Percentiles rank a stretch among this genome's conserved stretches.
These are phyloP conservation scores for Cryptococcus neoformans DNA, from an alignment of 1,284 basidiomycete genomes.

Conservation along the genomic window DNA sequence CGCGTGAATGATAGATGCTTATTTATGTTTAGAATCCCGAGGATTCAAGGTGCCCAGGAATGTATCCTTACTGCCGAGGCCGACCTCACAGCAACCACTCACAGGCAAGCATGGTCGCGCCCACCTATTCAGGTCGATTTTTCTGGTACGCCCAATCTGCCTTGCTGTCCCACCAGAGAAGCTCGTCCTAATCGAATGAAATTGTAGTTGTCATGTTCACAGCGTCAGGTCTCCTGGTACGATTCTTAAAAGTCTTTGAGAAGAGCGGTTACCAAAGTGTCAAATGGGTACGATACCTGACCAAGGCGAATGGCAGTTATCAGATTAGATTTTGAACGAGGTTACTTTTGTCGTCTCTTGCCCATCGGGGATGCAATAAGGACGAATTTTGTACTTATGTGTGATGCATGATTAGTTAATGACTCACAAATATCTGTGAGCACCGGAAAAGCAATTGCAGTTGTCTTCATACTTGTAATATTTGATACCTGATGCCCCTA, in stretches of 20 bases:
- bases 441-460: no score
- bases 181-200: background rate
- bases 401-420: no score
- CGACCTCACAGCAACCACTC: conserved; percentile 77
- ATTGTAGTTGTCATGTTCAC: conserved; percentile 95
- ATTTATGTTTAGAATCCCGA: conserved; percentile 65
- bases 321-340: conserved; percentile 33
- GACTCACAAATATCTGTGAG: no score
- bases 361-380: no score
- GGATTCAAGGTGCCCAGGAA: conserved; percentile 90
- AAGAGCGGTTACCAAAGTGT: conserved; percentile 88
- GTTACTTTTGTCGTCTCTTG: no score
- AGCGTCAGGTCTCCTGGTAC: conserved; percentile 88
- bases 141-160: conserved; percentile 37
- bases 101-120: conserved; percentile 90
- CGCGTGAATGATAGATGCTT: background rate
- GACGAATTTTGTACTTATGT: no score
- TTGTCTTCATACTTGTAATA: no score
- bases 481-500: no score
- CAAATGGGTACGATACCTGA: conserved; percentile 73
- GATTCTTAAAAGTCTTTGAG: conserved; percentile 98
- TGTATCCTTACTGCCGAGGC: conserved; percentile 81
- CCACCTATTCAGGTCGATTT: conserved; percentile 98
- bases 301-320: conserved; percentile 45
- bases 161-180: no score